Evolutionary conservation across 2,329 filamentous ascomycete genomes (phyloP).

Genomic region (Cladosporium velox): DNA sequence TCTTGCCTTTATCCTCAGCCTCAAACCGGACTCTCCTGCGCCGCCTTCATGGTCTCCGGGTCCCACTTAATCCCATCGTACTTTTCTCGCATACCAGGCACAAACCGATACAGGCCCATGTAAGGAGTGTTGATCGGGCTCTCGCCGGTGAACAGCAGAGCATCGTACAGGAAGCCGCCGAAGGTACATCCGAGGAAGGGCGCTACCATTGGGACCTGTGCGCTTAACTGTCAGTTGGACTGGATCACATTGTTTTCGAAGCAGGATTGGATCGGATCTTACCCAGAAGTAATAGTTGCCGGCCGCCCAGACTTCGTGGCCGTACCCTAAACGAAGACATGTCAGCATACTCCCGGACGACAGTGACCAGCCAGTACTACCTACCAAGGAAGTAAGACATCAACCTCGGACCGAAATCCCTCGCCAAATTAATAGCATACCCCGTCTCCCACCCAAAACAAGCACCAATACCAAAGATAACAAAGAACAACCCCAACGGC

Average conservation of each 20-base stretch:
- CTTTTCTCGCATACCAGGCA: constrained; percentile 32
- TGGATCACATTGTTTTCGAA: not conserved
- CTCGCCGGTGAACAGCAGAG: constrained; percentile 69
- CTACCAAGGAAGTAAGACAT: constrained; percentile 22
- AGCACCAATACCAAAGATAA: constrained; percentile 72
- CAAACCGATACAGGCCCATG: constrained; percentile 58
- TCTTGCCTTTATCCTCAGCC: not conserved
- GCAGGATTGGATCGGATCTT: not conserved
- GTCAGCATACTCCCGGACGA: not conserved
- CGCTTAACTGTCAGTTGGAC: not conserved
- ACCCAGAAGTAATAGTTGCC: constrained; percentile 73
- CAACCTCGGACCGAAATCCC: constrained; percentile 70
- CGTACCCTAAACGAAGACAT: constrained; percentile 59
- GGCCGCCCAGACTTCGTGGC: constrained; percentile 64
- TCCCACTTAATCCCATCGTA: constrained; percentile 32
- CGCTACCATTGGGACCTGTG: constrained; percentile 64
- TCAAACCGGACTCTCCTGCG: constrained; percentile 7
- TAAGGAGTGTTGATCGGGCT: constrained; percentile 69
- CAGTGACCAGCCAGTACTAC: not conserved
- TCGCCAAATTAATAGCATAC: constrained; percentile 72
- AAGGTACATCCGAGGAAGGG: constrained; percentile 66
- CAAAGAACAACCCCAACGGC: constrained; percentile 67
- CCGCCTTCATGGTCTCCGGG: constrained; percentile 27
- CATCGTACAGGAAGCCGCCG: constrained; percentile 67
- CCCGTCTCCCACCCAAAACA: constrained; percentile 77